Evolutionary conservation across 2,329 filamentous ascomycete species (phyloP), one percentile per base, ranked within the genome.

Genomic region (Colletotrichum sidae): DNA sequence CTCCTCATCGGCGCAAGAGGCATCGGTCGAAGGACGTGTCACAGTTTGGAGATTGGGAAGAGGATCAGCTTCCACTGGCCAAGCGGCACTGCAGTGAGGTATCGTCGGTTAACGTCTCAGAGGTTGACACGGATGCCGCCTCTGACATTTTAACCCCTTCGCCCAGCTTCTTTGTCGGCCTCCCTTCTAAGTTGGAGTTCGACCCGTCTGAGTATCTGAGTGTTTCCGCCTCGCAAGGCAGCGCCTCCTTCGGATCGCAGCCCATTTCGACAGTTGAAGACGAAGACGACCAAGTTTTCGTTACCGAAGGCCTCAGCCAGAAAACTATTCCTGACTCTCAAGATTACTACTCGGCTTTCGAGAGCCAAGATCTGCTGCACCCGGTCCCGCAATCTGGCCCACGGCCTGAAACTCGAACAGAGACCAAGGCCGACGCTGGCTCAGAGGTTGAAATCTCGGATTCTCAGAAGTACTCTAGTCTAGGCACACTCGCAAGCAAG

Each of bases 251-350:
- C 25, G 70, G 72, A 2, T 74, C 75, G 3, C 76, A 77, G 45
- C 68, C 74, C 12, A 25, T 81, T 8, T 74, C 75, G 5, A 74
- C 77, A 49, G 75, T 76, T 25, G 78, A 80, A 51, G 73, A 75
- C 42, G 70, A 75, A 52, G 78, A 78, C 66, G 71, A 72, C 25
- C 72, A 73, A 46, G 60, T 76, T 47, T 60, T 70, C 10, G 55
- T 81, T 60, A 67, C 73, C 15, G 71, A 73, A 5, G 69, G 73
- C 34, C 62, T 75, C 42, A 80, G 76, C 60, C 73, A 76, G 57
- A 68, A 69, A 34, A 82, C 78, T 4, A 79, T 84, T 33, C 80
- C 80, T 0, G 81, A 83, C 64, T 84, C 82, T 1, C 80, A 83
- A 64, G 80, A 79, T 4, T 61, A 57, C 42, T 60, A 57, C 42